Evolutionary conservation across 2,329 filamentous ascomycete genomes (phyloP).

Genomic region (Macroventuria anomochaeta): DNA sequence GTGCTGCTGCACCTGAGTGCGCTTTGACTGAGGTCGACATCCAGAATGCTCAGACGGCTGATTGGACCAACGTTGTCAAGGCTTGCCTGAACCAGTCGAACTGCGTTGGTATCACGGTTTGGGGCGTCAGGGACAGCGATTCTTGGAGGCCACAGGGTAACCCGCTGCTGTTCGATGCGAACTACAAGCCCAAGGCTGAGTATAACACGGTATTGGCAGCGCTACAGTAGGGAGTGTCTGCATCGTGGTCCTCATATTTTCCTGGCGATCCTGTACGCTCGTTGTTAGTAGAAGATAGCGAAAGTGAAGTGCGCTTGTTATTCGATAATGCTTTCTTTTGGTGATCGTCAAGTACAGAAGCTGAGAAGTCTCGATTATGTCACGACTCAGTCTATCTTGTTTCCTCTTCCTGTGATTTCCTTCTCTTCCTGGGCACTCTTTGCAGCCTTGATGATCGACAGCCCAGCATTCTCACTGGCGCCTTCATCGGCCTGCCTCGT

Average conservation of each 20-base stretch:
- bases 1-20: conserved; percentile 62
- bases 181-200: conserved; percentile 53
- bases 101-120: conserved; percentile 73
- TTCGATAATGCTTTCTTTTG: not conserved
- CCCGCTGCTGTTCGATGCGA: conserved; percentile 55
- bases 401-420: conserved; percentile 17
- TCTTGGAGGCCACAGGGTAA: conserved; percentile 53
- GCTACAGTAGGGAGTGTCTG: conserved; percentile 20
- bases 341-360: not conserved
- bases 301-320: not conserved
- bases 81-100: conserved; percentile 67
- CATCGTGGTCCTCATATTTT: not conserved
- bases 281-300: not conserved
- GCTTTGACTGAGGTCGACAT: conserved; percentile 76
- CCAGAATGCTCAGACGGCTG: conserved; percentile 60
- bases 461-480: conserved; percentile 29
- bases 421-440: conserved; percentile 29
- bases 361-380: not conserved
- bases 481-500: conserved; percentile 38
- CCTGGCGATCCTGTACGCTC: not conserved
- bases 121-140: conserved; percentile 58
- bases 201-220: conserved; percentile 45
- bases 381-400: conserved; percentile 12
- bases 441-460: conserved; percentile 36
- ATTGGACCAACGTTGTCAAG: conserved; percentile 64